Conservation (phyloP, 148 eudicot genomes). For the Chenopodium formosanum region DNA sequence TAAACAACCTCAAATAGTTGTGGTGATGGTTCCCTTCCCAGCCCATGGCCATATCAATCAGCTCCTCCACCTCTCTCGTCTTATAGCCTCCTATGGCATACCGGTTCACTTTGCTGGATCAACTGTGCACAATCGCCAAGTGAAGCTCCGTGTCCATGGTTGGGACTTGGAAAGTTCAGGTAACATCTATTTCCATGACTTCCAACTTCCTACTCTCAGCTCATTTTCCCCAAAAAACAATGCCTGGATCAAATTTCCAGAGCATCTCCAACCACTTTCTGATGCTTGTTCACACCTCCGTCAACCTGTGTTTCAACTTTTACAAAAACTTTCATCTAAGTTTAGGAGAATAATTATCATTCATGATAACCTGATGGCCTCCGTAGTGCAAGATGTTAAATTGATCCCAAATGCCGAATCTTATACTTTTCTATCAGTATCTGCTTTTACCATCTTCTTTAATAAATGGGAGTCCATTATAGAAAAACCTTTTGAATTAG, state of each 20-base stretch:
- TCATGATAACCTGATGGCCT: constrained; percentile 49
- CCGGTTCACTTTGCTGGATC: constrained; percentile 53
- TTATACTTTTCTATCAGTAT: constrained; percentile 41
- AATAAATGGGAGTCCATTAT: constrained; percentile 28
- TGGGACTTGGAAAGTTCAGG: constrained; percentile 16
- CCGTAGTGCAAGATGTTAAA: constrained; percentile 46
- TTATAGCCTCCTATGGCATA: constrained; percentile 43
- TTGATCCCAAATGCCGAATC: constrained; percentile 49
- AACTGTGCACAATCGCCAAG: constrained; percentile 46
- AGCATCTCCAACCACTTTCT: constrained; percentile 46
- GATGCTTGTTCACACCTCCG: constrained; percentile 37
- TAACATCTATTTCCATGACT: constrained; percentile 51
- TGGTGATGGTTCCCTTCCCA: constrained; percentile 61
- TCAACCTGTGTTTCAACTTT: constrained; percentile 35
- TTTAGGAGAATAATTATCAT: constrained; percentile 39
- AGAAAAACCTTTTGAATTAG: constrained; percentile 37
- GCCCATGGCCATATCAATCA: constrained; percentile 77
- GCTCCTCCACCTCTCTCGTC: constrained; percentile 59
- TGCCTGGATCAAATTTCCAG: constrained; percentile 31
- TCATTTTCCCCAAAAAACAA: constrained; percentile 33
- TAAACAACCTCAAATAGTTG: constrained; percentile 30
- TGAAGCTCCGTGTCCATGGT: constrained; percentile 42
- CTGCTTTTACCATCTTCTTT: constrained; percentile 40
- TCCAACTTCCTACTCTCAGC: constrained; percentile 36
- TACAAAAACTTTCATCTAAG: constrained; percentile 33